Evolutionary conservation across 1,284 basidiomycete species (phyloP), one percentile per base, ranked within the genome.

Genomic region (Chondrostereum purpureum): DNA sequence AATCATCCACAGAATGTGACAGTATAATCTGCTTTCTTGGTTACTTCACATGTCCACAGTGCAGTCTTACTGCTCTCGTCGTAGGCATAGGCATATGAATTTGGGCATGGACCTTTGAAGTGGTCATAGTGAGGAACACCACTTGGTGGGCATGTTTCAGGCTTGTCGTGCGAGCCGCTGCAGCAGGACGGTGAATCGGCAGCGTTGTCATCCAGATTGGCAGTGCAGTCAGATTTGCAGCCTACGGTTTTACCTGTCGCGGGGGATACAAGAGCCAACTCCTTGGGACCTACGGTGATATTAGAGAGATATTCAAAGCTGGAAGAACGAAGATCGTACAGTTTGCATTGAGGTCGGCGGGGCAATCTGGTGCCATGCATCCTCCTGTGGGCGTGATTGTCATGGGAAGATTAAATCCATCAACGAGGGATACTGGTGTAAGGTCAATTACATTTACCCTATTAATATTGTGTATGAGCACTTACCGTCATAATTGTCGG

Each of bases 321-420:
- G 27, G 27, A 22, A 23, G 39, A 12, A 12, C 18, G n/a, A 66
- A 5, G 63, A 23, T 38, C 50, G 18, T 20, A 52, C 48, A 49
- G 38, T 50, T 31, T 11, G 50, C 61, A 40, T 65, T 66, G 34
- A 75, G 64, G 51, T 75, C 69, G 18, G 65, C 64, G 1, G 64
- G 55, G 57, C 73, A 76, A 39, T 59, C 55, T 12, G 70, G 62
- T 13, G 65, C 57, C 14, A 54, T 57, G 53, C 72, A 75, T 35
- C 67, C 67, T 24, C 54, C 60, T 53, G 60, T 67, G 57, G 68
- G 69, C 24, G 57, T 58, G 48, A 74, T 67, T 54, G 58, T 55
- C 52, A 66, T 57, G 4, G 80, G 79, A 2, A 81, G 58, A 57
- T 81, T 80, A 55, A 67, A 73, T 1, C 75, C 75, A 53, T 77